Evolutionary conservation across 495 filamentous ascomycete species (phyloP).

Genomic region (Ramalina intermedia): DNA sequence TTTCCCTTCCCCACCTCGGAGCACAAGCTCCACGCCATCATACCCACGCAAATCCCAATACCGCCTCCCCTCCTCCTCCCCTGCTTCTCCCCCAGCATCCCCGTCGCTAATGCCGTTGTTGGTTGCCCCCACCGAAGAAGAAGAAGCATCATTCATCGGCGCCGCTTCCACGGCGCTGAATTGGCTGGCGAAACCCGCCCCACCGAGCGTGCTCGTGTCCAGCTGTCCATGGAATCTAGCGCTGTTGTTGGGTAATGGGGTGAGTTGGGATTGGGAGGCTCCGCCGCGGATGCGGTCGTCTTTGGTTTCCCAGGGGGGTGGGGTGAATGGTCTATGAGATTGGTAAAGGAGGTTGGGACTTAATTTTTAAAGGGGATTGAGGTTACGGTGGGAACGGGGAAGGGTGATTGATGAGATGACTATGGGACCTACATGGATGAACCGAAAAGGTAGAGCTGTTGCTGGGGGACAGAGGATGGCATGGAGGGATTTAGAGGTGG

Average conservation of each 20-base stretch:
- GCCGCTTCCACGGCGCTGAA: slow-evolving; percentile 31
- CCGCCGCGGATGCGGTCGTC: slow-evolving; percentile 69
- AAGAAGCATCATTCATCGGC: slow-evolving; percentile 15
- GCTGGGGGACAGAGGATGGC: neutral
- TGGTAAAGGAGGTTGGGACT: neutral
- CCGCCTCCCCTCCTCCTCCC: slow-evolving; percentile 22
- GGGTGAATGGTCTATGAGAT: slow-evolving; percentile 40
- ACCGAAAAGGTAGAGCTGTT: slow-evolving; percentile 5
- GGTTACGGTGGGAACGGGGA: neutral
- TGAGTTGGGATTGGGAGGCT: slow-evolving; percentile 40
- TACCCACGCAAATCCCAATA: slow-evolving; percentile 42
- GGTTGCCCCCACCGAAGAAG: too few species aligned
- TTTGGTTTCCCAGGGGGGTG: slow-evolving; percentile 45
- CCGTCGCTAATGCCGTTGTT: slow-evolving; percentile 2
- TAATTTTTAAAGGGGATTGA: neutral
- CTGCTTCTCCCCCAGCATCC: slow-evolving; percentile 15
- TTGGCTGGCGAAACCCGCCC: slow-evolving; percentile 72
- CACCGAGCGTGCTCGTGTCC: slow-evolving; percentile 60
- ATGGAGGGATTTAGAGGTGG: neutral
- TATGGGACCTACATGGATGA: neutral
- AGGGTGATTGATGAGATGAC: neutral
- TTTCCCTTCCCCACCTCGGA: slow-evolving; percentile 32
- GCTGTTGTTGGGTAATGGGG: slow-evolving; percentile 13
- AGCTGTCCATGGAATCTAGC: slow-evolving; percentile 50
- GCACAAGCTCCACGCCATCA: slow-evolving; percentile 35